Base-by-base conservation (phyloP, 1,284 basidiomycete species). In the Leccinum ponderosum region DNA sequence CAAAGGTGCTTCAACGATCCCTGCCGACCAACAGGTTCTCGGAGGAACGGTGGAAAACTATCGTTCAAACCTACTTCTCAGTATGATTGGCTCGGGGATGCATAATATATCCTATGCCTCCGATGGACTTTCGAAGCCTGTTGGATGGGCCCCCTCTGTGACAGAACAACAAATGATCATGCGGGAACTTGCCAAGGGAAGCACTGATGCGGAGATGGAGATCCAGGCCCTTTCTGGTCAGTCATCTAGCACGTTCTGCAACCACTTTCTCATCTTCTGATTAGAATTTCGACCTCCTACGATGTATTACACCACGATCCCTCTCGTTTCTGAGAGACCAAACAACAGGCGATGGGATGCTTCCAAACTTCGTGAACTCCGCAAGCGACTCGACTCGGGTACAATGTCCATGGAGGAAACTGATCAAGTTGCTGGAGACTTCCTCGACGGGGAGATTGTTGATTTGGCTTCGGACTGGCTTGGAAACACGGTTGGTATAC, bases 381-480 rank as follows among this genome's bases (percentile, higher is more conserved):
- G 97, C 66, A 98, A 97, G 79, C 85, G 91, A 59, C 83, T 74
- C n/a, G 75, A 91, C 71, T 89, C 89, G 15, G 91, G 90, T 31
- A 88, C 85, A 6, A 91, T 95, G 79, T 83, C 86, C 3, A 83
- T 86, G n/a, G 90, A 91, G 58, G 95, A 98, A 74, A 89, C 95
- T 58, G 97, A 99, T 75, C 86, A 88, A 68, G 89, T 97, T 59
- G 93, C 95, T 3, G 83, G 83, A 51, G 95, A 98, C 73, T 89
- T 97, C 72, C 81, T 98, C 64, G 94, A 97, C 66, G 93, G 89
- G 31, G 90, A 93, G 74, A 93, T 93, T 63, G 90, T 95, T n/a
- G 91, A 97, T 73, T 85, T 98, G 62, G 90, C 96, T n/a, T 94
- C 93, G 47, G 96, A 99, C 76, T 99, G 97, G 89, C 92, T 99